Evolutionary conservation across 257 asterid species (phyloP).

Genomic region (Lantana camara): DNA sequence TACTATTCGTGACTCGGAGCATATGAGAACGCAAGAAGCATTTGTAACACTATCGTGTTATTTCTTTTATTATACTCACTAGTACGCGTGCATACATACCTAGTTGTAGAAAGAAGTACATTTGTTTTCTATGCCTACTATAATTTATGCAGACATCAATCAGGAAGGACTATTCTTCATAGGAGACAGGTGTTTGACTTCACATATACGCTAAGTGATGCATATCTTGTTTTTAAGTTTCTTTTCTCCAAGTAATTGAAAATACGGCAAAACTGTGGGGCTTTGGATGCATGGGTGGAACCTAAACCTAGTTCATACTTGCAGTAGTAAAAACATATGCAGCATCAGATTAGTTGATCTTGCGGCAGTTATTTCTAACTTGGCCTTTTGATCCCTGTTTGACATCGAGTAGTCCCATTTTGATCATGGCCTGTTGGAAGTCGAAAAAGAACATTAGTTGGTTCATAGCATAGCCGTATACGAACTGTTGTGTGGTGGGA

Average conservation of each 20-base stretch:
- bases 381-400: constrained; percentile 74
- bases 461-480: constrained; percentile 65
- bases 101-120: not conserved
- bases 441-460: constrained; percentile 79
- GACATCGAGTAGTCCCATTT: constrained; percentile 18
- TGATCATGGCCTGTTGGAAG: constrained; percentile 65
- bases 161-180: too few species aligned
- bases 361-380: constrained; percentile 56
- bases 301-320: not conserved
- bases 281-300: too few species aligned
- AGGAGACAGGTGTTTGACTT: too few species aligned
- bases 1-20: too few species aligned
- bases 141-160: not conserved
- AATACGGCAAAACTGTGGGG: too few species aligned
- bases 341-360: not conserved
- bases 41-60: too few species aligned
- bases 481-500: constrained; percentile 39
- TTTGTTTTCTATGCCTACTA: not conserved
- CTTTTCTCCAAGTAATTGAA: too few species aligned
- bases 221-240: too few species aligned
- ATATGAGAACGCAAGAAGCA: too few species aligned
- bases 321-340: not conserved
- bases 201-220: too few species aligned
- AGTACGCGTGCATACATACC: too few species aligned
- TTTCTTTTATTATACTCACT: too few species aligned